Evolutionary conservation across 306 rosid species (phyloP), one percentile per base, ranked within the genome.

Genomic region (Rosa rugosa): DNA sequence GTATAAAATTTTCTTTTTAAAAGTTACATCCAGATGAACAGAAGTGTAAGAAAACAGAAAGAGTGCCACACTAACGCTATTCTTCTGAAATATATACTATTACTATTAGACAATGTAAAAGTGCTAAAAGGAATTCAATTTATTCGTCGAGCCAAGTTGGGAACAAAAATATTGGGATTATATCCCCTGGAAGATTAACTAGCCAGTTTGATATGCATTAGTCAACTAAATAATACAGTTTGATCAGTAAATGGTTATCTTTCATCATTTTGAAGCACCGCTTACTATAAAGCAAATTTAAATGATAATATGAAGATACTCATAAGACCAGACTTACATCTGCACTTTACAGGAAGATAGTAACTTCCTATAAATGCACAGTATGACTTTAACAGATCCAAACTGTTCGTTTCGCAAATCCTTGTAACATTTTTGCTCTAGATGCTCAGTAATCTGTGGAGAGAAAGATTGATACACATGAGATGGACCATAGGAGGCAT

Each of bases 381-480:
- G 69, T 72, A 90, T 88, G 72, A 92, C 90, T 79, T 85, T 91
- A 71, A 88, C 95, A 40, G 97, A 88, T 66, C 88, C 91, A 83
- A 91, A 89, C 74, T 75, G 89, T 81, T 85, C 97, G 86, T 83
- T 85, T 56, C 99, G 95, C 88, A 92, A 80, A 81, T 92, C 97
- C 87, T 92, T 95, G 90, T 86, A 95, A 81, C 88, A 95, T 78
- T 93, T 83, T 84, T 87, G 97, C 85, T 95, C 98, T 81, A 95
- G 82, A 76, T 68, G 77, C 5, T 88, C 91, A 18, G 97, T 90
- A 80, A 95, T 91, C 99, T 95, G 87, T 79, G 78, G 40, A 83
- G 53, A 75, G 57, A 79, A 80, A 71, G 80, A 86, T 38, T 53
- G 77, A 72, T 60, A 54, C 53, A 62, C 73, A 69, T 79, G 51